phyloP scores from a whole-genome alignment of 371 early-diverging fungal genomes.

The Apophysomyces variabilis region DNA sequence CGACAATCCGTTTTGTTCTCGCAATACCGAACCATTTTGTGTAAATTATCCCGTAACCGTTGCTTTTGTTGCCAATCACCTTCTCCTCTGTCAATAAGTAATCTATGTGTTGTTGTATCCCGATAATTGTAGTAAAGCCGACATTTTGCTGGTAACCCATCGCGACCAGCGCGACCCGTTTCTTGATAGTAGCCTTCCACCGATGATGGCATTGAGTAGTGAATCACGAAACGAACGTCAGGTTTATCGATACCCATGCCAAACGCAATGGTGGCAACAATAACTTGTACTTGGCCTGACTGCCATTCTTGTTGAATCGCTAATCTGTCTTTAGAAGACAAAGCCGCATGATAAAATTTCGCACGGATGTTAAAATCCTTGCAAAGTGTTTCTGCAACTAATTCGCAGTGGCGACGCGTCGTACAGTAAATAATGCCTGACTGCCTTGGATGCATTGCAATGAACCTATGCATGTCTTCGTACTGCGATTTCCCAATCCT shows the following conservation, averaged over 20 bases:
- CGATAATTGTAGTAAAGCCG: conserved; percentile 86
- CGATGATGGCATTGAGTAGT: conserved; percentile 94
- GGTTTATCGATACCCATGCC: conserved; percentile 99
- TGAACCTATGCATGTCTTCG: conserved; percentile 81
- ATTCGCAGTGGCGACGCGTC: conserved; percentile 89
- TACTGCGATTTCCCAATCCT: conserved; percentile 57
- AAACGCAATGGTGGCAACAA: conserved; percentile 34
- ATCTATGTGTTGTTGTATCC: conserved; percentile 76
- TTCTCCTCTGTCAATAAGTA: conserved; percentile 89
- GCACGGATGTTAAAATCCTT: conserved; percentile 53
- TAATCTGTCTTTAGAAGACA: conserved; percentile 82
- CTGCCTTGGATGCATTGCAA: conserved; percentile 69
- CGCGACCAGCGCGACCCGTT: conserved; percentile 99
- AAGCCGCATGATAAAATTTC: conserved; percentile 92
- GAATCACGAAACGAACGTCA: conserved; percentile 99
- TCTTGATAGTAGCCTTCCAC: conserved; percentile 99
- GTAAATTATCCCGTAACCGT: conserved; percentile 83
- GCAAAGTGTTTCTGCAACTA: conserved; percentile 75
- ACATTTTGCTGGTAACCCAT: conserved; percentile 89
- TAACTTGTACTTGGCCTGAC: conserved; percentile 72
- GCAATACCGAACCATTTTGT: conserved; percentile 92
- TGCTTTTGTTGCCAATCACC: conserved; percentile 87
- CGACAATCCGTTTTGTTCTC: conserved; percentile 96
- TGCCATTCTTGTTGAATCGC: conserved; percentile 92
- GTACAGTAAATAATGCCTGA: conserved; percentile 99